phyloP scores from a whole-genome alignment of 345 rosid species.

The Sapria himalayana region DNA sequence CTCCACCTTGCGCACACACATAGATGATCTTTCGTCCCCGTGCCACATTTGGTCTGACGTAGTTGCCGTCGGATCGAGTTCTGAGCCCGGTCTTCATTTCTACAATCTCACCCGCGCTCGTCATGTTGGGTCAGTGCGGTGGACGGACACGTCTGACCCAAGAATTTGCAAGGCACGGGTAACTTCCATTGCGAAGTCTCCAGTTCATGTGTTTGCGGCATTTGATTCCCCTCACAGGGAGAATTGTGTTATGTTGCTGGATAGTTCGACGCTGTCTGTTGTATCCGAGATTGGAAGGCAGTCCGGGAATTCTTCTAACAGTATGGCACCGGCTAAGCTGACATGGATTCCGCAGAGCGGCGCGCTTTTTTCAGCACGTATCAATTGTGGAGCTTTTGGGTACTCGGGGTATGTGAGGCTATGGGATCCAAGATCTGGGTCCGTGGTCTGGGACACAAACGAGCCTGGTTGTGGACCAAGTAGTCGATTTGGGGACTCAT shows the following conservation, averaged over 20 bases:
- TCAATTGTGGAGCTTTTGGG: conserved; percentile 57
- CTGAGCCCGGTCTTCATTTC: conserved; percentile 59
- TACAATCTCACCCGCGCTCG: conserved; percentile 41
- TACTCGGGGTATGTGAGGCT: conserved; percentile 64
- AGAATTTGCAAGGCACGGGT: conserved; percentile 62
- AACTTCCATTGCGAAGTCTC: conserved; percentile 37
- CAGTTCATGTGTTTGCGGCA: conserved; percentile 35
- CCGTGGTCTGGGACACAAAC: conserved; percentile 62
- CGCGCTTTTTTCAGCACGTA: conserved; percentile 28
- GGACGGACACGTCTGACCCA: conserved; percentile 72
- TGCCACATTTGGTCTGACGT: conserved; percentile 39
- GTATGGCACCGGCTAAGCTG: conserved; percentile 40
- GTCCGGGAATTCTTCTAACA: conserved; percentile 45
- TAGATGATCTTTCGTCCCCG: conserved; percentile 44
- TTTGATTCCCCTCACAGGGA: conserved; percentile 67
- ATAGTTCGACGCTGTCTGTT: conserved; percentile 58
- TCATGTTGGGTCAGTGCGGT: conserved; percentile 44
- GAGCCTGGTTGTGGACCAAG: conserved; percentile 94
- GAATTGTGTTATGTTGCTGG: conserved; percentile 43
- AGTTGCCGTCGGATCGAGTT: conserved; percentile 50
- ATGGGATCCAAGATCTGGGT: conserved; percentile 59
- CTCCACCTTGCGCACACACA: conserved; percentile 59
- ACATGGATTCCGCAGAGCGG: conserved; percentile 41
- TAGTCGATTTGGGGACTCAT: conserved; percentile 68
- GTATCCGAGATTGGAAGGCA: conserved; percentile 40